These are phyloP conservation scores for Kwoniella dejecticola DNA, from an alignment of 768 basidiomycete genomes.

Conservation along the genomic window DNA sequence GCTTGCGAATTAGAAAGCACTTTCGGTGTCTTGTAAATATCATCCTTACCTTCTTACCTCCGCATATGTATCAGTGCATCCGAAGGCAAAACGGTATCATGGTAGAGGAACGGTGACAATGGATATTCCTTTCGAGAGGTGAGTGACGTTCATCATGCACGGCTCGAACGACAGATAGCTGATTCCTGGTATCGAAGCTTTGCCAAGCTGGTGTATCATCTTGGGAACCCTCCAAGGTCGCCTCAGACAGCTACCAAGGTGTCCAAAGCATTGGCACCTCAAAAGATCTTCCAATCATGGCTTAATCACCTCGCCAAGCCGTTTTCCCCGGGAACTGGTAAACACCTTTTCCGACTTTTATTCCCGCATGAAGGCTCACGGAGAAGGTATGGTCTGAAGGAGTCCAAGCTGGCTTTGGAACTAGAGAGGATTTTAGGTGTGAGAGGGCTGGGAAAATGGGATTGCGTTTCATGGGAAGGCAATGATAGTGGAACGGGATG, in stretches of 20 bases:
- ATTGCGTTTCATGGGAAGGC: slow-evolving; percentile 56
- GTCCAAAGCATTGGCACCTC: slow-evolving; percentile 16
- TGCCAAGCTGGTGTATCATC: slow-evolving; percentile 34
- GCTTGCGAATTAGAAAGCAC: not conserved
- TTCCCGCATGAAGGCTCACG: slow-evolving; percentile 78
- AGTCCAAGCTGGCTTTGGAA: slow-evolving; percentile 62
- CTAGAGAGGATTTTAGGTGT: slow-evolving; percentile 57
- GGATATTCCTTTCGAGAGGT: slow-evolving; percentile 43
- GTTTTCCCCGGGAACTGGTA: slow-evolving; percentile 63
- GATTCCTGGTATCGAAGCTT: no score
- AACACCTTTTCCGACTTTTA: slow-evolving; percentile 70
- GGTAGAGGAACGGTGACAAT: slow-evolving; percentile 3
- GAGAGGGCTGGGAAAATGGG: slow-evolving; percentile 47
- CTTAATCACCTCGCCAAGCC: slow-evolving; percentile 52
- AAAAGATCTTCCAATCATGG: slow-evolving; percentile 45
- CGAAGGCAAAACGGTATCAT: not conserved
- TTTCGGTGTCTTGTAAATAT: no score
- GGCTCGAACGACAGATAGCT: no score
- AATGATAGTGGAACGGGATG: slow-evolving; percentile 63
- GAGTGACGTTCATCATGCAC: slow-evolving; percentile 7
- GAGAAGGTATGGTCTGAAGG: slow-evolving; percentile 74
- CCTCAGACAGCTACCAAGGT: not conserved
- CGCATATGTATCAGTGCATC: not conserved
- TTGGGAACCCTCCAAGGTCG: slow-evolving; percentile 33
- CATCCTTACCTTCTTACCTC: no score